These are phyloP conservation scores for Epichloe festucae DNA, from an alignment of 2,329 filamentous ascomycete genomes.

Conservation along the genomic window DNA sequence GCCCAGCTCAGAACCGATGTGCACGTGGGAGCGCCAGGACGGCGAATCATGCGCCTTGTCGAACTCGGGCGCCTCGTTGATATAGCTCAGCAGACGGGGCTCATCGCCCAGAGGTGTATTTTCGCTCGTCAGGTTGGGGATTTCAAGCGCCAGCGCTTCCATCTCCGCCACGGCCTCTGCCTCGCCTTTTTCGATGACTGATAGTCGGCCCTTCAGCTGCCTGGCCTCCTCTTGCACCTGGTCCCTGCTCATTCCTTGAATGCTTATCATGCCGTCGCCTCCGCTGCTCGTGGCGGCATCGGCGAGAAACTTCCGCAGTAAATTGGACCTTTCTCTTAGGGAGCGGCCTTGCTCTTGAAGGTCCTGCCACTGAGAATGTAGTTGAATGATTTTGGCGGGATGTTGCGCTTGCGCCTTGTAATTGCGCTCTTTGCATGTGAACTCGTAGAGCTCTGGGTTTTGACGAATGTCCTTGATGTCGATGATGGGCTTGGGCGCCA, in stretches of 20 bases:
- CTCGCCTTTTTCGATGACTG: slow-evolving; percentile 48
- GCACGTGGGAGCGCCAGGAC: slow-evolving; percentile 62
- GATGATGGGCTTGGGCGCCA: slow-evolving; percentile 65
- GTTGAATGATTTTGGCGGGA: slow-evolving; percentile 40
- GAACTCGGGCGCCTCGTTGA: slow-evolving; percentile 54
- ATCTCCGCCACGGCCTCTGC: slow-evolving; percentile 50
- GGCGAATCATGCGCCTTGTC: slow-evolving; percentile 16
- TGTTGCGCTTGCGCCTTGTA: slow-evolving; percentile 48
- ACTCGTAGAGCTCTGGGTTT: slow-evolving; percentile 65
- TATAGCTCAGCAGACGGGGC: slow-evolving; percentile 56
- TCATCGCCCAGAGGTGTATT: slow-evolving; percentile 60
- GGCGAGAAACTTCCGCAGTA: slow-evolving; percentile 41
- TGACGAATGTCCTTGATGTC: slow-evolving; percentile 86
- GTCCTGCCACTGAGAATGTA: slow-evolving; percentile 46
- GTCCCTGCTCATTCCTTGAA: slow-evolving; percentile 29
- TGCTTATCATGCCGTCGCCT: slow-evolving; percentile 26
- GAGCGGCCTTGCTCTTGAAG: slow-evolving; percentile 47
- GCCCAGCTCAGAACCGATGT: slow-evolving; percentile 74
- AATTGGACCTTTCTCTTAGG: slow-evolving; percentile 54
- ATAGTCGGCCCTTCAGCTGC: slow-evolving; percentile 48
- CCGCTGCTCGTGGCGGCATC: slow-evolving; percentile 35
- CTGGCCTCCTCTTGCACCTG: slow-evolving; percentile 51
- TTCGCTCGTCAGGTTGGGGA: slow-evolving; percentile 76
- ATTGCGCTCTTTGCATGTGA: slow-evolving; percentile 77
- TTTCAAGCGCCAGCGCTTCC: slow-evolving; percentile 56